A percentile compares a stretch with the other conserved stretches of the same genome.
phyloP scores from a whole-genome alignment of 2,329 filamentous ascomycete species.

The Verticillium nonalfalfae region DNA sequence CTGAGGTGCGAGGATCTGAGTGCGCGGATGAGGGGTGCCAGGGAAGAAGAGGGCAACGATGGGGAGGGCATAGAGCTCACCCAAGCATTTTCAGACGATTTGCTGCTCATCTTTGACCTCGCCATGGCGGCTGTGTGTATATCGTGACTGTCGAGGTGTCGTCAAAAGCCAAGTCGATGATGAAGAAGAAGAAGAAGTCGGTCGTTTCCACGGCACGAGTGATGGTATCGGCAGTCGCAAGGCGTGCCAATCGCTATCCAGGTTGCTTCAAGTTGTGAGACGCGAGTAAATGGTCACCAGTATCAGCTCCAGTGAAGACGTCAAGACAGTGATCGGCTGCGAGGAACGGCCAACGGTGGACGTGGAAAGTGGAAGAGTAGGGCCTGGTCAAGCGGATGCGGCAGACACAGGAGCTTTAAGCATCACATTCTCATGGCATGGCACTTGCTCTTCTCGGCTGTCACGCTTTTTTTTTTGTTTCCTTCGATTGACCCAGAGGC shows the following conservation, averaged over 20 bases:
- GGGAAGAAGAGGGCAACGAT: neutral
- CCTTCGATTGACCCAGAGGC: neutral
- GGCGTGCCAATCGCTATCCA: no score
- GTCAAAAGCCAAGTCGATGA: neutral
- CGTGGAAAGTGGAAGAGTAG: neutral
- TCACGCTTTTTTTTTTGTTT: neutral
- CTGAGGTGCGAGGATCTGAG: no score
- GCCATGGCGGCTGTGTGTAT: neutral
- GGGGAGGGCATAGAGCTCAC: neutral
- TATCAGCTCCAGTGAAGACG: neutral
- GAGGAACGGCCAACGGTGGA: neutral
- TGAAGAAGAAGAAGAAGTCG: no score
- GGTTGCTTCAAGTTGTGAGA: no score
- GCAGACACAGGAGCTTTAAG: neutral
- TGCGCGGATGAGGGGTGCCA: neutral
- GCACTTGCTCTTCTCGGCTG: neutral
- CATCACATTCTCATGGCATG: neutral
- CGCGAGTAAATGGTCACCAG: neutral
- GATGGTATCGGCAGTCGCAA: no score
- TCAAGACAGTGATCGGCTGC: neutral
- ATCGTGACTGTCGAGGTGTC: neutral
- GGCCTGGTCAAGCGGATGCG: neutral
- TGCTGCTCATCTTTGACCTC: neutral
- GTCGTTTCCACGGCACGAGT: no score
- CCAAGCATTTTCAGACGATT: neutral